phyloP scores from a whole-genome alignment of 441 rosid species.

The Bocquillonia castaneifolia region DNA sequence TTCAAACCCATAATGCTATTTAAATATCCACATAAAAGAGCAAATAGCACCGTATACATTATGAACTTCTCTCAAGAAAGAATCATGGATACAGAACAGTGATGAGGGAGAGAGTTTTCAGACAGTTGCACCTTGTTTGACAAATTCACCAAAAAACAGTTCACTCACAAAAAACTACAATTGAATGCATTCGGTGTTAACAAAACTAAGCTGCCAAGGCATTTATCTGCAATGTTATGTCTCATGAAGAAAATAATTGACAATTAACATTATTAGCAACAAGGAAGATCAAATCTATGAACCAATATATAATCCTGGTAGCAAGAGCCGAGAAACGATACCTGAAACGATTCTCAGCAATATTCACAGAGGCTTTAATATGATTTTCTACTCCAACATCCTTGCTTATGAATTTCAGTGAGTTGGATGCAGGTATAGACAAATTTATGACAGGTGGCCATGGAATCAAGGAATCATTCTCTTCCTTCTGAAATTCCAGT shows the following conservation, averaged over 20 bases:
- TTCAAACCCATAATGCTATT: not conserved
- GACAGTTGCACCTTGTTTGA: not conserved
- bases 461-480: conserved; percentile 37
- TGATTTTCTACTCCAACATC: conserved; percentile 34
- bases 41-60: not conserved
- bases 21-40: not conserved
- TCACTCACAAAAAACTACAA: not conserved
- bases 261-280: not conserved
- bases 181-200: not conserved
- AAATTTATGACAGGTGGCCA: conserved; percentile 58
- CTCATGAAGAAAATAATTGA: not conserved
- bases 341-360: conserved; percentile 84
- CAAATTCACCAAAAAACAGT: not conserved
- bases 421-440: conserved; percentile 47
- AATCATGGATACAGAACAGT: too few relatives aligned
- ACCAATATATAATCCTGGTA: not conserved
- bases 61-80: not conserved
- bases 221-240: not conserved
- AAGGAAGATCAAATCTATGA: not conserved
- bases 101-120: not conserved
- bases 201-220: not conserved
- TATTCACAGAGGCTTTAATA: conserved; percentile 39
- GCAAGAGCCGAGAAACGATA: conserved; percentile 33
- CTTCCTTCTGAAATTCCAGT: conserved; percentile 59
- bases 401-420: conserved; percentile 27